phyloP scores from a whole-genome alignment of 1,284 basidiomycete species.

The Caloboletus inedulis region DNA sequence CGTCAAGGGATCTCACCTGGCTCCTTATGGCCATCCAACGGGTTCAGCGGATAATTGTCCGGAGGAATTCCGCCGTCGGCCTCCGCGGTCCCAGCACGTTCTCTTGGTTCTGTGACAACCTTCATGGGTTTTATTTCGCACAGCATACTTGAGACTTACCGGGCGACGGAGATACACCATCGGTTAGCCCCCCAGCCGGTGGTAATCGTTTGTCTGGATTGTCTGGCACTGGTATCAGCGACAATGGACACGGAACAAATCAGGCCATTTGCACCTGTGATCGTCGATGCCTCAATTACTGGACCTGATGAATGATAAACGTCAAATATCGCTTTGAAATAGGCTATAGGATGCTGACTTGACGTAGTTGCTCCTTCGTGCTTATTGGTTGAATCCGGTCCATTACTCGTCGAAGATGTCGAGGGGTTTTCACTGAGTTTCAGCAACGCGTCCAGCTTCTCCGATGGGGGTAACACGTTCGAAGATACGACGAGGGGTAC shows the following conservation, averaged over 20 bases:
- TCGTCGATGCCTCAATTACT: slow-evolving; percentile 15
- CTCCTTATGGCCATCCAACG: slow-evolving; percentile 17
- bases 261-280: slow-evolving; percentile 19
- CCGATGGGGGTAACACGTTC: slow-evolving; percentile 16
- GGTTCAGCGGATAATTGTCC: slow-evolving; percentile 9
- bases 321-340: background rate
- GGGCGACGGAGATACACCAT: slow-evolving; percentile 2
- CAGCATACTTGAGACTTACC: slow-evolving; percentile 16
- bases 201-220: slow-evolving; percentile 6
- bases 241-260: slow-evolving; percentile 5
- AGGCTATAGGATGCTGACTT: slow-evolving; percentile 18
- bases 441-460: slow-evolving; percentile 26
- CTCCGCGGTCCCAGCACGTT: background rate
- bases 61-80: background rate
- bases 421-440: slow-evolving; percentile 22
- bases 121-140: slow-evolving; percentile 9
- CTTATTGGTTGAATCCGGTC: slow-evolving; percentile 4
- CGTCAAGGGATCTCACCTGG: slow-evolving; percentile 40
- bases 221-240: slow-evolving; percentile 19
- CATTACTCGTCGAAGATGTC: slow-evolving; percentile 17
- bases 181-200: background rate
- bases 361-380: slow-evolving; percentile 28
- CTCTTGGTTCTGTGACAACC: slow-evolving; percentile 13
- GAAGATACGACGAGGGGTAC: slow-evolving; percentile 22
- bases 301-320: slow-evolving; percentile 26